Percentiles rank a stretch among this genome's conserved stretches.
Conservation (phyloP, 2,329 filamentous ascomycete genomes). For the Aureobasidium namibiae region DNA sequence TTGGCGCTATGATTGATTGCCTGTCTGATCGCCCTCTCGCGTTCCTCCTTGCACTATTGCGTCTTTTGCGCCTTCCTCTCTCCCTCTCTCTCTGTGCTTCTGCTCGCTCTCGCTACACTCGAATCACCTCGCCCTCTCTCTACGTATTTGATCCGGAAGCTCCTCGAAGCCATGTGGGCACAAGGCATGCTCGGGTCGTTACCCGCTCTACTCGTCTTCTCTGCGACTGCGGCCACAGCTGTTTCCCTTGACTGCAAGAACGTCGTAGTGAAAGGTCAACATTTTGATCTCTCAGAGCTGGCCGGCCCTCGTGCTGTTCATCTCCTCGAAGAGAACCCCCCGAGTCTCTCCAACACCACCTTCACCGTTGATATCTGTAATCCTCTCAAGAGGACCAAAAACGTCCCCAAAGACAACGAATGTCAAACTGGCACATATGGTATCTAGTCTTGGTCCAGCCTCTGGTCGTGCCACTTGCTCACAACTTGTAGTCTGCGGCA, state of each 20-base stretch:
- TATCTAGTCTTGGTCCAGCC: conserved; percentile 29
- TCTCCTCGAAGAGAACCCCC: conserved; percentile 39
- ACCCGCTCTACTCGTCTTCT: conserved; percentile 20
- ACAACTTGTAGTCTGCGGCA: conserved; percentile 58
- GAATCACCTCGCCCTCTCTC: not conserved
- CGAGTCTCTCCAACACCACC: conserved; percentile 60
- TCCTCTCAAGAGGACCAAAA: conserved; percentile 54
- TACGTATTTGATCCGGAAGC: not conserved
- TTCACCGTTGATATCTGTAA: conserved; percentile 74
- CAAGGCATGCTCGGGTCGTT: not conserved
- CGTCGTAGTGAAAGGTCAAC: conserved; percentile 49
- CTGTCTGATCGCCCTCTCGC: not conserved
- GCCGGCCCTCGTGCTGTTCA: conserved; percentile 62
- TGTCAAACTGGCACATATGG: conserved; percentile 64
- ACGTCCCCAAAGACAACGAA: conserved; percentile 46
- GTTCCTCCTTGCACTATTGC: not conserved
- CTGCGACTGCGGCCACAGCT: conserved; percentile 29
- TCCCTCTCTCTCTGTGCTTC: not conserved
- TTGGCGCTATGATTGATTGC: not conserved
- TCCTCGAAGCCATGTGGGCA: conserved; percentile 2
- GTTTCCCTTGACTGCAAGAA: conserved; percentile 55
- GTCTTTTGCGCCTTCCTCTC: not conserved
- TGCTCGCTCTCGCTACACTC: not conserved
- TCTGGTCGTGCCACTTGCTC: not conserved
- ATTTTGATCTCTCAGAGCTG: conserved; percentile 57